phyloP scores from a whole-genome alignment of 208 protist genomes.

The Trichomonas gallinae region DNA sequence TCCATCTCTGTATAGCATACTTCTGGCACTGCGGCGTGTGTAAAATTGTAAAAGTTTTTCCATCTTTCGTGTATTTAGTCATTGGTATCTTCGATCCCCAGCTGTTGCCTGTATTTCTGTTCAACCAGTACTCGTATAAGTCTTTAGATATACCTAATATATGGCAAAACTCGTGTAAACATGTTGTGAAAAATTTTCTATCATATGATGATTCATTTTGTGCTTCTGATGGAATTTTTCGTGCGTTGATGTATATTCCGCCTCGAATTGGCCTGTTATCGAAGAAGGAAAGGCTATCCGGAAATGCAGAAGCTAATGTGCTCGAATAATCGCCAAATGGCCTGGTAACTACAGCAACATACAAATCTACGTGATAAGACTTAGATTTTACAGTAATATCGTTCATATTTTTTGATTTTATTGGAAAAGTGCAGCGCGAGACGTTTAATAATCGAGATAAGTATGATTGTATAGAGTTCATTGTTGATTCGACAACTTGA shows the following conservation, averaged over 20 bases:
- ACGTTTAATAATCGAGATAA: no score
- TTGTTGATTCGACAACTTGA: no score
- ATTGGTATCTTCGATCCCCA: neutral
- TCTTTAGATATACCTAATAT: neutral
- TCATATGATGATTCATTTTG: neutral
- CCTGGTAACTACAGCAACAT: neutral
- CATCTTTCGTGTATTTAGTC: neutral
- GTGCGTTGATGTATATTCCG: neutral
- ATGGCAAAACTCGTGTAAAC: neutral
- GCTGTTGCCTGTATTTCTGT: neutral
- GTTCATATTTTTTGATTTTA: neutral
- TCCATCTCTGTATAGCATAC: neutral
- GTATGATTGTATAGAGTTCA: no score
- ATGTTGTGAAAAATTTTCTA: neutral
- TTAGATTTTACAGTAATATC: neutral
- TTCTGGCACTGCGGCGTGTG: neutral
- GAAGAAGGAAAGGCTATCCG: neutral
- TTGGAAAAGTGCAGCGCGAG: neutral
- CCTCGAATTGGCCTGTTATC: neutral
- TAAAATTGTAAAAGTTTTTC: neutral
- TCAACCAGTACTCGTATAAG: neutral
- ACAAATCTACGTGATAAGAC: neutral
- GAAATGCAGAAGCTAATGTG: neutral
- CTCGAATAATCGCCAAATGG: neutral
- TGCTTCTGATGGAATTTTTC: neutral